Conservation (phyloP, 139 green algal species). For the Protoeuglena noctilucae region DNA sequence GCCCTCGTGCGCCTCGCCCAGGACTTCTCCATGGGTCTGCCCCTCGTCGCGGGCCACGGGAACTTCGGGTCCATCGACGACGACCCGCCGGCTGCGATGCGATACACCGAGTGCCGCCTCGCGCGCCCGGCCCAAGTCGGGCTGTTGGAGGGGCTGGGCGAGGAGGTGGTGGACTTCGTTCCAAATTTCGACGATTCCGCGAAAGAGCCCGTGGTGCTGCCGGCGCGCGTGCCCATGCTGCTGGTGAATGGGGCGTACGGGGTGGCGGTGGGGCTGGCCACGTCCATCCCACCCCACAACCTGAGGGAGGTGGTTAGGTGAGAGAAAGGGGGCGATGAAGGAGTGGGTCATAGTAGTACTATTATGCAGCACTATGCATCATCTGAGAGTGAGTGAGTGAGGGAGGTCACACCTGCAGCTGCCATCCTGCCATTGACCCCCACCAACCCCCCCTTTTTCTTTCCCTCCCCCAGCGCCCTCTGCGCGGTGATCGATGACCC, state of each 20-base stretch:
- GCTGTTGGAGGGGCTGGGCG: slow-evolving; percentile 69
- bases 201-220: slow-evolving; percentile 80
- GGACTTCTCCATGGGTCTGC: slow-evolving; percentile 23
- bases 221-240: slow-evolving; percentile 68
- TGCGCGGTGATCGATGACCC: slow-evolving; percentile 63
- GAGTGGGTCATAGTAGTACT: too few species aligned
- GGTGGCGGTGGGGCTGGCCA: slow-evolving; percentile 94
- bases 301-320: slow-evolving; percentile 77
- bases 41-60: slow-evolving; percentile 69
- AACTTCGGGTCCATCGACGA: slow-evolving; percentile 95
- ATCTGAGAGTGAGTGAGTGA: too few species aligned
- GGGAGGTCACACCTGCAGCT: too few species aligned
- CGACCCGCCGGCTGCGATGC: slow-evolving; percentile 92
- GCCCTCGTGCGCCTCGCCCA: slow-evolving; percentile 79
- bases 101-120: slow-evolving; percentile 52
- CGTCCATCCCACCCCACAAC: slow-evolving; percentile 92
- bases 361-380: too few species aligned
- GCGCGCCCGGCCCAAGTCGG: slow-evolving; percentile 23
- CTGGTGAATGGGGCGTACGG: slow-evolving; percentile 85
- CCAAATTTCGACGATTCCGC: slow-evolving; percentile 70
- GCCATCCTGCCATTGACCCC: too few species aligned
- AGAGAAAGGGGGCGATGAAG: too few species aligned
- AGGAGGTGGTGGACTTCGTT: slow-evolving; percentile 58
- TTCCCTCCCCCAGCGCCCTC: too few species aligned
- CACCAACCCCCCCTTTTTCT: too few species aligned